A percentile compares a stretch with the other conserved stretches of the same genome.
Conservation (phyloP, 2,329 filamentous ascomycete species). For the Mycosphaerelloides madeirae region DNA sequence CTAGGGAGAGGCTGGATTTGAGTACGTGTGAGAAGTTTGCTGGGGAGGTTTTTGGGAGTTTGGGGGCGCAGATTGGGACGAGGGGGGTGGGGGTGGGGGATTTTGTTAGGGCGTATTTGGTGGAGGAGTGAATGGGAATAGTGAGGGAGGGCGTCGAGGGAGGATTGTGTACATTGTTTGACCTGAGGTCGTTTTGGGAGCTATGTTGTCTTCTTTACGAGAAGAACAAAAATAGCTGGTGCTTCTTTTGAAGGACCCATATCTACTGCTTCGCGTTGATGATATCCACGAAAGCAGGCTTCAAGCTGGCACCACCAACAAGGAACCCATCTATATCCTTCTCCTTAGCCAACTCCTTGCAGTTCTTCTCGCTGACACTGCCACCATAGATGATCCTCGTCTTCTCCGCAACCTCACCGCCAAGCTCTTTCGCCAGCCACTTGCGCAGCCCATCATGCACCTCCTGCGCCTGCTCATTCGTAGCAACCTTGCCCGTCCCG, state of each 20-base stretch:
- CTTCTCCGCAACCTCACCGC: slow-evolving; percentile 73
- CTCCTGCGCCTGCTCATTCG: slow-evolving; percentile 85
- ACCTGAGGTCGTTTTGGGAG: background rate
- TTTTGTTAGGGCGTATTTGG: slow-evolving; percentile 4
- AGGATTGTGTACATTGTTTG: background rate
- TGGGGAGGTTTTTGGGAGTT: slow-evolving; percentile 4
- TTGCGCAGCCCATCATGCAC: slow-evolving; percentile 86
- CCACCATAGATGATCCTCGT: slow-evolving; percentile 96
- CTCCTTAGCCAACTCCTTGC: slow-evolving; percentile 85
- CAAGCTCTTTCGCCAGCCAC: slow-evolving; percentile 73
- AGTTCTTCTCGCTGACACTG: slow-evolving; percentile 98
- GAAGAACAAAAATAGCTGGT: too few relatives aligned
- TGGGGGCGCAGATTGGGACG: slow-evolving; percentile 9
- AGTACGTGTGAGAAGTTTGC: background rate
- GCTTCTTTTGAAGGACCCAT: background rate
- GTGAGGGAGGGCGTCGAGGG: background rate
- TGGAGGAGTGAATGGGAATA: background rate
- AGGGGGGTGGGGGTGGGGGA: slow-evolving; percentile 6
- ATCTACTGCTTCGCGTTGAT: slow-evolving; percentile 54
- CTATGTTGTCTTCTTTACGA: too few relatives aligned
- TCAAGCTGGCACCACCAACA: slow-evolving; percentile 91
- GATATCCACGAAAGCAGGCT: slow-evolving; percentile 81
- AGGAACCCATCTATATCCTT: slow-evolving; percentile 96
- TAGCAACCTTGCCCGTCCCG: slow-evolving; percentile 90
- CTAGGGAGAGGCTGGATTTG: slow-evolving; percentile 5